These are phyloP conservation scores for Chamaecyparis obtusa DNA, from an alignment of 75 land plant species.

Conservation along the genomic window DNA sequence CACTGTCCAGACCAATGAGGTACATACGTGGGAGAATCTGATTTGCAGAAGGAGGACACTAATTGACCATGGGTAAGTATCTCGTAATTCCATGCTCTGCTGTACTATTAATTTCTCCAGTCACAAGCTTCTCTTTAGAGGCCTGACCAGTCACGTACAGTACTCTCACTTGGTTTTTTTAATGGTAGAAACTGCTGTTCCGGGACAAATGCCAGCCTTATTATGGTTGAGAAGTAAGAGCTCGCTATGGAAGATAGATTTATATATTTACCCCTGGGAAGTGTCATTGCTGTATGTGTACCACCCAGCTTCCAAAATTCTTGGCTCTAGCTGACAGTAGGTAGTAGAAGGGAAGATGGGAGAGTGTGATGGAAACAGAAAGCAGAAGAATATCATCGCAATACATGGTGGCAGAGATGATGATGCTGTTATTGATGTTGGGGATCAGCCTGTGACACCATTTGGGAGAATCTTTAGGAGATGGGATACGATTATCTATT, in stretches of 20 bases:
- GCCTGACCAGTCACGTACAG: too few species aligned
- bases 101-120: too few species aligned
- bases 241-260: neutral
- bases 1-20: neutral
- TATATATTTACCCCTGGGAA: neutral
- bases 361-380: neutral
- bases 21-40: neutral
- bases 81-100: too few species aligned
- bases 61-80: neutral
- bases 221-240: neutral
- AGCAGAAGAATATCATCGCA: neutral
- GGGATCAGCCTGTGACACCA: conserved; percentile 51
- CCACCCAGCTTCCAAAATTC: neutral
- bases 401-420: neutral
- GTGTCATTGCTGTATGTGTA: neutral
- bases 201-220: neutral
- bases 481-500: conserved; percentile 26
- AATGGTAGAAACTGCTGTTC: neutral
- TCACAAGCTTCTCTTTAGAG: too few species aligned
- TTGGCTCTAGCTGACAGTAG: neutral
- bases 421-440: neutral
- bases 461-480: conserved; percentile 53
- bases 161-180: too few species aligned
- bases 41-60: neutral
- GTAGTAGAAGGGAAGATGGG: neutral